Percentiles rank a stretch among this genome's conserved stretches.
phyloP scores from a whole-genome alignment of 805 yeast genomes.

The Teunomyces atbi region DNA sequence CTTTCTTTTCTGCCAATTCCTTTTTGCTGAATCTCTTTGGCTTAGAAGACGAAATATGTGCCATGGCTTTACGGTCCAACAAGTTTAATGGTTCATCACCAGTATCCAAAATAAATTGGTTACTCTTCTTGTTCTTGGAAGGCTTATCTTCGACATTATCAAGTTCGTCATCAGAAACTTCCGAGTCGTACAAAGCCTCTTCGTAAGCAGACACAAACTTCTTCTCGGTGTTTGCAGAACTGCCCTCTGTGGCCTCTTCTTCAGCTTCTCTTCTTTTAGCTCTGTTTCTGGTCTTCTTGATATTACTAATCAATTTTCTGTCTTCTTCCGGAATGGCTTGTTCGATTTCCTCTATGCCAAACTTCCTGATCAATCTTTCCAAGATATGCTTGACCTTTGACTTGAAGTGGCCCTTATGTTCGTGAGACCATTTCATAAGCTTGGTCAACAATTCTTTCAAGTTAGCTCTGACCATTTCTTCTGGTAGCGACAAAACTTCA shows the following conservation, averaged over 20 bases:
- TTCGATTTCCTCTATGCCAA: constrained; percentile 86
- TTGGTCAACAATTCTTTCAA: constrained; percentile 65
- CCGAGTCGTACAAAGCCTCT: constrained; percentile 80
- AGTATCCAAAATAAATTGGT: constrained; percentile 74
- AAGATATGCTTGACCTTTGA: constrained; percentile 89
- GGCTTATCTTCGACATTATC: constrained; percentile 46
- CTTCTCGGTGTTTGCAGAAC: constrained; percentile 29
- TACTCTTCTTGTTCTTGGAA: constrained; percentile 33
- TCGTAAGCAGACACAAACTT: constrained; percentile 85
- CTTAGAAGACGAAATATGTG: constrained; percentile 85
- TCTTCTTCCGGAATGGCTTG: constrained; percentile 88
- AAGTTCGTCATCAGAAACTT: constrained; percentile 57
- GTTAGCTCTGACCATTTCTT: constrained; percentile 65
- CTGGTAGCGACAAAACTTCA: constrained; percentile 78
- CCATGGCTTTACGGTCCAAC: constrained; percentile 77
- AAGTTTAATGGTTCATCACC: constrained; percentile 82
- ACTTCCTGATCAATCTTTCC: constrained; percentile 86
- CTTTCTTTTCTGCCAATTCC: constrained; percentile 33
- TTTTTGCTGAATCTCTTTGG: constrained; percentile 60
- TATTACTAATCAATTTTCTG: constrained; percentile 75
- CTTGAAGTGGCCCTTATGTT: constrained; percentile 93
- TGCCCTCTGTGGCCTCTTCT: constrained; percentile 25
- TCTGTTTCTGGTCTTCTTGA: constrained; percentile 81
- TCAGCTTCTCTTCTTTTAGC: constrained; percentile 68
- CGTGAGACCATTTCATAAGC: constrained; percentile 90